Percentiles rank a stretch among this genome's conserved stretches.
These are phyloP conservation scores for Cardamine occulta DNA, from an alignment of 345 rosid species.

Conservation along the genomic window DNA sequence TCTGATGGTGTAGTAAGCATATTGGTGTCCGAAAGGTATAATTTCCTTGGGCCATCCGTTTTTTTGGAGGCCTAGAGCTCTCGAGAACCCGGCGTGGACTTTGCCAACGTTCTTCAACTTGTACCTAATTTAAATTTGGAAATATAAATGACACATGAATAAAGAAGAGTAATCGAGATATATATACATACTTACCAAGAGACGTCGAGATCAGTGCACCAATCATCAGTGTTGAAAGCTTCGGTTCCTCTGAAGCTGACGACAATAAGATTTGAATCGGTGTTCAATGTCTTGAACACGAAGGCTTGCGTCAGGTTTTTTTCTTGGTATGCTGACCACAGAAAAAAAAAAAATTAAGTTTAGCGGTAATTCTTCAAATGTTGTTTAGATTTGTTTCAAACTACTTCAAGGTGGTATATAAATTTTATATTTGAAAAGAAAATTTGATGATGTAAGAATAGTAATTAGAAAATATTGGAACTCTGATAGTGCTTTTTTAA, in stretches of 20 bases:
- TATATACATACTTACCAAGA: conserved; percentile 54
- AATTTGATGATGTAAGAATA: background rate
- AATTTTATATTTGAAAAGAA: background rate
- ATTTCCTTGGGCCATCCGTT: conserved; percentile 55
- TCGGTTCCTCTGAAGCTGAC: conserved; percentile 66
- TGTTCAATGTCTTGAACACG: conserved; percentile 42
- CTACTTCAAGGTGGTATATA: background rate
- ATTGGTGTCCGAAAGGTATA: conserved; percentile 29
- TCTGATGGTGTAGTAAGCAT: conserved; percentile 62
- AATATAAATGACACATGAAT: background rate
- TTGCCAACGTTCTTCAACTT: conserved; percentile 46
- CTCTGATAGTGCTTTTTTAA: background rate
- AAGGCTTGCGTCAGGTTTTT: conserved; percentile 55
- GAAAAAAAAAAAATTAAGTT: background rate
- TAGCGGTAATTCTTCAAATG: no score
- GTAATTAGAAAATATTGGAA: no score
- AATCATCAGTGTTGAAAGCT: conserved; percentile 54
- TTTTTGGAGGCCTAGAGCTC: conserved; percentile 60
- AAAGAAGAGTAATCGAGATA: background rate
- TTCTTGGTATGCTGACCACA: conserved; percentile 43
- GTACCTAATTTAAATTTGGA: conserved; percentile 19
- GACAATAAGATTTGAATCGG: conserved; percentile 50
- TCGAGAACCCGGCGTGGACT: conserved; percentile 66
- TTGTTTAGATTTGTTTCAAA: background rate
- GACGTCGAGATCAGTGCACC: conserved; percentile 58